Evolutionary conservation across 192 early-diverging fungal species (phyloP), one percentile per base, ranked within the genome.

Genomic region (Rhizophagus clarus): DNA sequence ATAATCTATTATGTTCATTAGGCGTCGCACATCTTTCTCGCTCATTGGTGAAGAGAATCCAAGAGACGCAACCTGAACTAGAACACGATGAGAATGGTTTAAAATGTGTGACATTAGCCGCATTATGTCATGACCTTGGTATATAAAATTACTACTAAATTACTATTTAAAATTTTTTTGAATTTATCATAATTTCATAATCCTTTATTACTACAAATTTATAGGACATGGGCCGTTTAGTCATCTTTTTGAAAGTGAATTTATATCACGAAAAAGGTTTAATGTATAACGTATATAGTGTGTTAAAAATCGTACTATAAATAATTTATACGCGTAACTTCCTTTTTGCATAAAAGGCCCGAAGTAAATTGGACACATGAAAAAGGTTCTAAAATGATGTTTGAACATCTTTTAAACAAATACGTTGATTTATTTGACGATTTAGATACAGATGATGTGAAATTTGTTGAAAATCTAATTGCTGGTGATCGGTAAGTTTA

Each of bases 181-280:
- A 40, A n/a, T n/a, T n/a, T n/a, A n/a, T 40, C 37, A 7, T 6
- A 40, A 40, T 8, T 7, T 40, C 37, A 0, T 40, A 40, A 40
- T 40, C 8, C 5, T 40, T 7, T 40, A 15, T 26, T 40, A 5
- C 11, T 8, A 20, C 78, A 22, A 42, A 56, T 22, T 56, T 45
- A 69, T 61, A 90, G 93, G 97, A n/a, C 97, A 99, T 84, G 97
- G 97, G 14, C 96, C 97, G 1, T 98, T 94, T 83, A 95, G 94
- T 80, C 98, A 99, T 81, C 87, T 98, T 17, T 99, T 99, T 91
- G 98, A 99, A 79, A 91, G 90, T 76, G 88, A 88, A 72, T 94
- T 98, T 81, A 95, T 99, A 79, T 94, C 94, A 40, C 78, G 82
- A n/a, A 84, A 83, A 14, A 77, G 84, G 84, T 86, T 51, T 12